A percentile compares a stretch with the other conserved stretches of the same genome.
Conservation (phyloP, 352 stramenopile genomes). For the Phytophthora ramorum region DNA sequence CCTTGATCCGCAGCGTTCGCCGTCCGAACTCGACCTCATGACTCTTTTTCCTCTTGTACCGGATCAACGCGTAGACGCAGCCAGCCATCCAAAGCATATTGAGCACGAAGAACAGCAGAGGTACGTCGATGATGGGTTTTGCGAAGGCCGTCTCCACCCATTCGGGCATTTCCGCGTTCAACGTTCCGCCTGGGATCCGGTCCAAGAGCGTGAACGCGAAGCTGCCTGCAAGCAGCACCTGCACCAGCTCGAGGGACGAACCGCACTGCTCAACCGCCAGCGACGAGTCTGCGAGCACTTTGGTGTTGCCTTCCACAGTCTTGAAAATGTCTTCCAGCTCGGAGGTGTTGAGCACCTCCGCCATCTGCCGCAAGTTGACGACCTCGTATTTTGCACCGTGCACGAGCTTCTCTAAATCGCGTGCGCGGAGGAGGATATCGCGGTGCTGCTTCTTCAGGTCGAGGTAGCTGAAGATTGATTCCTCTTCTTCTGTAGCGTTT, state of each 20-base stretch:
- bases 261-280: constrained; percentile 65
- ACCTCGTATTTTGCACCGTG: constrained; percentile 90
- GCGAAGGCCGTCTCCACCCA: constrained; percentile 67
- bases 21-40: constrained; percentile 80
- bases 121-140: constrained; percentile 58
- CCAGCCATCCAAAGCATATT: constrained; percentile 89
- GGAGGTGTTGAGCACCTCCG: constrained; percentile 87
- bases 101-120: constrained; percentile 87
- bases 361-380: constrained; percentile 92
- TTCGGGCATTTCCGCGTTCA: constrained; percentile 87
- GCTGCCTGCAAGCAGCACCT: constrained; percentile 90
- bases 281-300: constrained; percentile 85
- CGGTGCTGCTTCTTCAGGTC: constrained; percentile 89
- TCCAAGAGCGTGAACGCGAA: constrained; percentile 95
- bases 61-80: constrained; percentile 64
- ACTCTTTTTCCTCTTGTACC: constrained; percentile 60
- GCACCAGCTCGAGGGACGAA: constrained; percentile 86
- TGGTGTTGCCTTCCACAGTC: constrained; percentile 89
- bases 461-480: constrained; percentile 92
- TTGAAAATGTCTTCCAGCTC: constrained; percentile 92
- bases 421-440: constrained; percentile 90
- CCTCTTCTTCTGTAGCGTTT: constrained; percentile 54
- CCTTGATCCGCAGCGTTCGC: constrained; percentile 85
- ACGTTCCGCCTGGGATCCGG: constrained; percentile 89
- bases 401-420: constrained; percentile 94